Conservation (phyloP, 2,329 filamentous ascomycete genomes). For the Cladosporium sp. region DNA sequence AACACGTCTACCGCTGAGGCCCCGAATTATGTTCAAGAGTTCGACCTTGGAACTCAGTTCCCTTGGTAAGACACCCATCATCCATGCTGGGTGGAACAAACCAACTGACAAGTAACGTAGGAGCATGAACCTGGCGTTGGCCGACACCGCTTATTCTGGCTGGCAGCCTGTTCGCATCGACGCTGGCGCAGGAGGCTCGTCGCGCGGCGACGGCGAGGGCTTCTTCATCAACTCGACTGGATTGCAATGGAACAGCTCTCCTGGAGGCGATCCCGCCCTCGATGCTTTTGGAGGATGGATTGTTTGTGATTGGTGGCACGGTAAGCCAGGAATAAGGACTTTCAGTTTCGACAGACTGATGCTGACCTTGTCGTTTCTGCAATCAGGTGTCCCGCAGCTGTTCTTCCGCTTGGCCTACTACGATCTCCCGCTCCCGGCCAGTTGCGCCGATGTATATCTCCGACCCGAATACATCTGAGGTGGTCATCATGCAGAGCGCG, state of each 20-base stretch:
- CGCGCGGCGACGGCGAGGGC: slow-evolving; percentile 20
- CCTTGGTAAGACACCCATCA: slow-evolving; percentile 27
- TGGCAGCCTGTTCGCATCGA: slow-evolving; percentile 38
- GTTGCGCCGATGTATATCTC: slow-evolving; percentile 36
- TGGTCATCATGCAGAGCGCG: neutral
- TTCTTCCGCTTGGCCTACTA: slow-evolving; percentile 33
- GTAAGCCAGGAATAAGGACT: neutral
- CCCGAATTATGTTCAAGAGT: slow-evolving; percentile 31
- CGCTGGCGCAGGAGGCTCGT: slow-evolving; percentile 25
- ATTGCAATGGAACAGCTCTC: slow-evolving; percentile 33
- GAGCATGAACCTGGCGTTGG: slow-evolving; percentile 20
- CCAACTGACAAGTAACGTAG: neutral
- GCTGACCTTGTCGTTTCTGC: slow-evolving; percentile 2
- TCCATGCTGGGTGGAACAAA: neutral
- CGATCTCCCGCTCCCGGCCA: slow-evolving; percentile 27
- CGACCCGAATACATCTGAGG: slow-evolving; percentile 31
- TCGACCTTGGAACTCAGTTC: slow-evolving; percentile 34
- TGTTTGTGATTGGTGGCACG: slow-evolving; percentile 19
- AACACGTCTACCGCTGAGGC: slow-evolving; percentile 26
- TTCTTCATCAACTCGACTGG: slow-evolving; percentile 37
- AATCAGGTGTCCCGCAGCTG: slow-evolving; percentile 33
- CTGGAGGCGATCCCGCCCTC: slow-evolving; percentile 11
- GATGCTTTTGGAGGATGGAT: slow-evolving; percentile 35
- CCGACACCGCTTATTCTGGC: slow-evolving; percentile 31
- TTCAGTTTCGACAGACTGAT: neutral